phyloP scores from a whole-genome alignment of 2,329 filamentous ascomycete genomes.

The Teratosphaeriaceae sp. region DNA sequence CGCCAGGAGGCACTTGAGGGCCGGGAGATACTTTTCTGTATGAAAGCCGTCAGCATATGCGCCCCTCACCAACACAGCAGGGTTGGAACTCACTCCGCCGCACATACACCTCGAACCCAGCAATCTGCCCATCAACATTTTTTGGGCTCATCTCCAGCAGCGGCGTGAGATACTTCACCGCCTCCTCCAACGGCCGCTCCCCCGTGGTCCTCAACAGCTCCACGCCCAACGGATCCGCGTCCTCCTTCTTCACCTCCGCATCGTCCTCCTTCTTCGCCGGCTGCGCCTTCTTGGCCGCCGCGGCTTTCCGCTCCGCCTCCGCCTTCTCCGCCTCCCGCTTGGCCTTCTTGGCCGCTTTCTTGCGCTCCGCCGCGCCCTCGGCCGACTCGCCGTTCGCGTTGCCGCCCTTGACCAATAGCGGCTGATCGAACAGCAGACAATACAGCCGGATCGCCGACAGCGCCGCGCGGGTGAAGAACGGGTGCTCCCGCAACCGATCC shows the following conservation, averaged over 20 bases:
- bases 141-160: conserved; percentile 77
- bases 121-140: conserved; percentile 72
- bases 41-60: neutral
- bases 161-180: conserved; percentile 76
- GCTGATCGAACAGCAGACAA: conserved; percentile 69
- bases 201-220: conserved; percentile 57
- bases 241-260: conserved; percentile 71
- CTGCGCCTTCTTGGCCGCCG: conserved; percentile 39
- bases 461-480: conserved; percentile 82
- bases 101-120: conserved; percentile 86
- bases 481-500: conserved; percentile 82
- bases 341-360: conserved; percentile 61
- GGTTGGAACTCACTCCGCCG: conserved; percentile 61
- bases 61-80: neutral
- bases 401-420: conserved; percentile 65
- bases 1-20: conserved; percentile 75
- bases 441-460: conserved; percentile 77
- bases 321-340: conserved; percentile 71
- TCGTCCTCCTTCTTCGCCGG: conserved; percentile 56
- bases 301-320: conserved; percentile 68
- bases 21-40: conserved; percentile 73
- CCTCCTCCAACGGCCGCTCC: conserved; percentile 75
- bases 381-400: conserved; percentile 57
- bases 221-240: conserved; percentile 77
- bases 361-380: conserved; percentile 78